These are phyloP conservation scores for Protomyces gravidus DNA, from an alignment of 1,139 yeast genomes.

Conservation along the genomic window DNA sequence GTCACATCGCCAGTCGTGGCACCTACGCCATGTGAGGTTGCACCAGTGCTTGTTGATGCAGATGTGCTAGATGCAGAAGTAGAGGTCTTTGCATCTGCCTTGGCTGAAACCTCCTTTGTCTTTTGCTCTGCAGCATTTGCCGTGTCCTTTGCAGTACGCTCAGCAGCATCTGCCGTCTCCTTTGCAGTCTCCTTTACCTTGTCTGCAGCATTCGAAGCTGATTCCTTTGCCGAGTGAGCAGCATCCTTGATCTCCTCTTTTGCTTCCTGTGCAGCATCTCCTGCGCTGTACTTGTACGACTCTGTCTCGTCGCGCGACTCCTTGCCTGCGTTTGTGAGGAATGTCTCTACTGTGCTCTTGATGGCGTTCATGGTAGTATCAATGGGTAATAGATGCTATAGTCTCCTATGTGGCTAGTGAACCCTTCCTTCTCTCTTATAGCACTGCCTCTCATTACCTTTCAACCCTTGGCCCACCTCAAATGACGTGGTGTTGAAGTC, in stretches of 20 bases:
- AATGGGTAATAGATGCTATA: too few relatives aligned
- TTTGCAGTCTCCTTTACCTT: neutral
- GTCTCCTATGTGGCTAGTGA: too few relatives aligned
- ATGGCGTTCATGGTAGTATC: neutral
- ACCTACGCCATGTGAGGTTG: neutral
- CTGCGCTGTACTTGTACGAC: neutral
- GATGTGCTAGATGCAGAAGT: neutral
- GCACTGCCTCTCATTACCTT: too few relatives aligned
- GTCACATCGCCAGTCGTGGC: neutral
- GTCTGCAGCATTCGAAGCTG: neutral
- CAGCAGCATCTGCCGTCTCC: neutral
- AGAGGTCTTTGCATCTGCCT: neutral
- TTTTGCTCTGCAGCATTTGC: neutral
- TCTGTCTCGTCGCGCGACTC: conserved; percentile 1
- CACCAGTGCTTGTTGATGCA: neutral
- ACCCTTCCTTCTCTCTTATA: too few relatives aligned
- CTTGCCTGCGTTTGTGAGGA: conserved; percentile 8
- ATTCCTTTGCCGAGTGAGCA: neutral
- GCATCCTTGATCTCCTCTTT: neutral
- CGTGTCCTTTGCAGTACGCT: neutral
- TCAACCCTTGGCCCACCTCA: too few relatives aligned
- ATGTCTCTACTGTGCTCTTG: conserved; percentile 10
- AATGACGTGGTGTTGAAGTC: too few relatives aligned
- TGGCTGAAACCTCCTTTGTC: neutral
- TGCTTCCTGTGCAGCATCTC: neutral